Percentiles rank a stretch among this genome's conserved stretches.
phyloP scores from a whole-genome alignment of 257 asterid genomes.

The Handroanthus guayacan region DNA sequence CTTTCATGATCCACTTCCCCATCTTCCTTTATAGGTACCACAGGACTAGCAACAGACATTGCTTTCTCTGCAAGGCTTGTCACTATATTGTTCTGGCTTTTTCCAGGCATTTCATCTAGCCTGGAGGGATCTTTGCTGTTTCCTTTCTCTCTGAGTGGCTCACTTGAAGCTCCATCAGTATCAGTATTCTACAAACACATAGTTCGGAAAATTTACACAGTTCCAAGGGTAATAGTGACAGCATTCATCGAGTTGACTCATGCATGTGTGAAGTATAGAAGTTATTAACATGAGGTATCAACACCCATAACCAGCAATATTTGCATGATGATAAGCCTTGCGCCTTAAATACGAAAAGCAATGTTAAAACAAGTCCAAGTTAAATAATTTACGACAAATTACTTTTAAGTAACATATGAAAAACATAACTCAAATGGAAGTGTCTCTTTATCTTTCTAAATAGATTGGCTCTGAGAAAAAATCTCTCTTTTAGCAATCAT shows the following conservation, averaged over 20 bases:
- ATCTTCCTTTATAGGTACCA: constrained; percentile 85
- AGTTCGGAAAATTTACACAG: constrained; percentile 14
- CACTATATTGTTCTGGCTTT: constrained; percentile 59
- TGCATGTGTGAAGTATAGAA: constrained; percentile 25
- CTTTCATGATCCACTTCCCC: constrained; percentile 95
- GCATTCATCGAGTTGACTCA: constrained; percentile 9
- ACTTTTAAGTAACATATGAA: constrained; percentile 11
- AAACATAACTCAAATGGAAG: constrained; percentile 19
- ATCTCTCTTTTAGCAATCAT: background rate
- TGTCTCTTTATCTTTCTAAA: constrained; percentile 8
- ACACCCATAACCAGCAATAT: constrained; percentile 23
- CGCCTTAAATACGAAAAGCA: constrained; percentile 17
- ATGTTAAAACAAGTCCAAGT: constrained; percentile 25
- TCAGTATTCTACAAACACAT: constrained; percentile 60
- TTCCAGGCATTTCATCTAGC: constrained; percentile 49
- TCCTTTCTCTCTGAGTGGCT: constrained; percentile 48
- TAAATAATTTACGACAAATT: constrained; percentile 17
- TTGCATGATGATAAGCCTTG: constrained; percentile 13
- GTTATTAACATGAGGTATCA: constrained; percentile 22
- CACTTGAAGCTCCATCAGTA: constrained; percentile 43
- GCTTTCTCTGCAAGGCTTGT: constrained; percentile 96
- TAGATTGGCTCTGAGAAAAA: background rate
- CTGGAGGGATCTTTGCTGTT: constrained; percentile 40
- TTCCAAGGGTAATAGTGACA: constrained; percentile 24
- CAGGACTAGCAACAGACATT: constrained; percentile 95